Base-by-base conservation (phyloP, 1,284 basidiomycete species). In the Omphalotus olearius region DNA sequence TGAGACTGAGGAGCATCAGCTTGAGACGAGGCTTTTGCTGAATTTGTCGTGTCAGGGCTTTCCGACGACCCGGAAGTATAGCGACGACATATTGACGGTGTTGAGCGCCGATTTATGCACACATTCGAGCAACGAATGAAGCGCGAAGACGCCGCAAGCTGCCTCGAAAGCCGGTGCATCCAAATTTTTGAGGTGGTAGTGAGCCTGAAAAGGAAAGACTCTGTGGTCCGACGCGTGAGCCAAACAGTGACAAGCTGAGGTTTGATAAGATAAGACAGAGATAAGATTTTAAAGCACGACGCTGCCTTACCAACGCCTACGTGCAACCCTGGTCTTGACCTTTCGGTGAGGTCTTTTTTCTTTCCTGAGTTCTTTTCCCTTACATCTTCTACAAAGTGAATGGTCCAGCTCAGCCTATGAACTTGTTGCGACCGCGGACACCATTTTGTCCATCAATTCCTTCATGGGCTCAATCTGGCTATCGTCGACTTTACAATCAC, bases 131-230 rank as follows among this genome's bases (percentile, higher is more conserved):
- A n/a, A 18, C 53, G 45, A 38, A 51, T 25, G 5, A 54, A 13
- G 45, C 53, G 53, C 23, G 49, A 50, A 42, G 48, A 50, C 25
- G 48, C 44, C 17, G 28, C 48, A 42, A 54, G 39, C 45, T 54
- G 53, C 45, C 53, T 51, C 43, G 53, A 50, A 40, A 54, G 49
- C 37, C 53, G 45, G 44, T 54, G 50, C 53, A 54, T 54, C 38
- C 50, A 45, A 45, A 52, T 50, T 54, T 54, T 54, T 30, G 33
- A 39, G 47, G 43, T 44, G 37, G 36, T 40, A 45, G 46, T 50
- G 16, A 7, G 16, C 26, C 40, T 30, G 25, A 44, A 43, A 44
- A 38, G 39, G 41, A 42, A 49, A 35, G 33, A 20, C 35, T 20
- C 42, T 41, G 16, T 10, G 35, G n/a, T 37, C 30, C 17, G 45